Base-by-base conservation (phyloP, 2,329 filamentous ascomycete genomes). In the Colletotrichum endophyticum region DNA sequence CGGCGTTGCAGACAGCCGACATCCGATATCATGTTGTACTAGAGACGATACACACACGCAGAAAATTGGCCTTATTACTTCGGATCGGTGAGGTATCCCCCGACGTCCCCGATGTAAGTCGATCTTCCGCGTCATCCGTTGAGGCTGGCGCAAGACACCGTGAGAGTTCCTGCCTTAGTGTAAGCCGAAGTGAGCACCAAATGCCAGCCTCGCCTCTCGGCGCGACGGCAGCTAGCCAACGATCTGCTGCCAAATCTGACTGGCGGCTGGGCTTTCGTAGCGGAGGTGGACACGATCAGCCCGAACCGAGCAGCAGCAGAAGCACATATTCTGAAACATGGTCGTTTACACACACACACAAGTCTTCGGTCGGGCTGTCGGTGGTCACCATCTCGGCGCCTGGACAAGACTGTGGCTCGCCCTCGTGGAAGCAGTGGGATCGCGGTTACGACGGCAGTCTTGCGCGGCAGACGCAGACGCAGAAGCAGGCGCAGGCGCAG, bases 281-380 rank as follows among this genome's bases (percentile, higher is more conserved):
- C 19, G 64, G 66, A 22, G n/a, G 64, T 63, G 36, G 27, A 57
- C 28, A 64, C 59, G 49, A 76, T 73, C 70, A 76, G 64, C 74
- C 70, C 70, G 74, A 59, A 30, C 28, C 64, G 39, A 76, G 70
- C 59, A 76, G 64, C 64, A 70, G 70, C 64, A 76, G 73, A 73
- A 76, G 74, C 74, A 73, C 74, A 76, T 32, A 70, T 73, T 69
- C 49, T 74, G 74, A 76, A 76, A 76, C 74, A 73, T 19, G 32
- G 57, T 8, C n/a, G 61, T 36, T 32, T 39, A 67, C 36, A 8
- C n/a, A 49, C 19, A 39, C 36, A 22, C 11, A 49, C 44, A 49
- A 49, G 32, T 13, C 34, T 61, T 36, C 64, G 57, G 59, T 39
- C 70, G 8, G 44, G 64, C 27, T 36, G 22, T 53, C 73, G 64